Evolutionary conservation across 2,329 filamentous ascomycete genomes (phyloP).

Genomic region (Clarireedia paspali): DNA sequence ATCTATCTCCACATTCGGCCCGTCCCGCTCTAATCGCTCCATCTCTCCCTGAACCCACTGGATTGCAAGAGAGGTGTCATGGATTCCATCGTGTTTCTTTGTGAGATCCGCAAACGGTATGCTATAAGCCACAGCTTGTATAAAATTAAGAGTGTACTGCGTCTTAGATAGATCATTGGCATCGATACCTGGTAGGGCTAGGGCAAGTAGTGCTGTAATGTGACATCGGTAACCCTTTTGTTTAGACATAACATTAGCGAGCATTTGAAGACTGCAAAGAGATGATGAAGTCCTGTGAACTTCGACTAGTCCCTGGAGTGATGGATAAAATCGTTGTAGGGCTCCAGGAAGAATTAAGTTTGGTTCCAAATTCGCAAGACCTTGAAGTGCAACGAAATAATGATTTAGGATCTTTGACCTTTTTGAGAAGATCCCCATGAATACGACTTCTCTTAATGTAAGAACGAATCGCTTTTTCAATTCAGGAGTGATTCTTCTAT

Average conservation of each 20-base stretch:
- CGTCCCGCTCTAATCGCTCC: slow-evolving; percentile 84
- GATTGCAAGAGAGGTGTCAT: slow-evolving; percentile 71
- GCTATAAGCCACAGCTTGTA: slow-evolving; percentile 92
- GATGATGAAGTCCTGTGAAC: slow-evolving; percentile 95
- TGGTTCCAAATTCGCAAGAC: slow-evolving; percentile 83
- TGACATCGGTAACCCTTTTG: slow-evolving; percentile 97
- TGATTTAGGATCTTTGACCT: slow-evolving; percentile 86
- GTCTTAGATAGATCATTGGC: slow-evolving; percentile 98
- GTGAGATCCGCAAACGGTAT: slow-evolving; percentile 85
- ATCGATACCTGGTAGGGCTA: slow-evolving; percentile 91
- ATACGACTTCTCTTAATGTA: slow-evolving; percentile 83
- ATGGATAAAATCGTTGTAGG: slow-evolving; percentile 91
- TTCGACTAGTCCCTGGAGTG: slow-evolving; percentile 91
- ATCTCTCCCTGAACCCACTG: slow-evolving; percentile 93
- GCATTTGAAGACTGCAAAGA: slow-evolving; percentile 82
- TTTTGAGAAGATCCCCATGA: slow-evolving; percentile 98
- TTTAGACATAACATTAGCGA: slow-evolving; percentile 83
- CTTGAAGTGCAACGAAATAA: slow-evolving; percentile 83
- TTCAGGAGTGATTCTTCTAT: slow-evolving; percentile 70
- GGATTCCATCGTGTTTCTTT: slow-evolving; percentile 56
- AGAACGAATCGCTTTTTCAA: slow-evolving; percentile 85
- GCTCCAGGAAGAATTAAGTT: slow-evolving; percentile 87
- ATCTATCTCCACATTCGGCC: slow-evolving; percentile 76
- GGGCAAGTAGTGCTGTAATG: slow-evolving; percentile 84
- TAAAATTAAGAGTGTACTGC: slow-evolving; percentile 86